These are phyloP conservation scores for Cryptococcus sp. DNA, from an alignment of 1,284 basidiomycete species.

Conservation along the genomic window DNA sequence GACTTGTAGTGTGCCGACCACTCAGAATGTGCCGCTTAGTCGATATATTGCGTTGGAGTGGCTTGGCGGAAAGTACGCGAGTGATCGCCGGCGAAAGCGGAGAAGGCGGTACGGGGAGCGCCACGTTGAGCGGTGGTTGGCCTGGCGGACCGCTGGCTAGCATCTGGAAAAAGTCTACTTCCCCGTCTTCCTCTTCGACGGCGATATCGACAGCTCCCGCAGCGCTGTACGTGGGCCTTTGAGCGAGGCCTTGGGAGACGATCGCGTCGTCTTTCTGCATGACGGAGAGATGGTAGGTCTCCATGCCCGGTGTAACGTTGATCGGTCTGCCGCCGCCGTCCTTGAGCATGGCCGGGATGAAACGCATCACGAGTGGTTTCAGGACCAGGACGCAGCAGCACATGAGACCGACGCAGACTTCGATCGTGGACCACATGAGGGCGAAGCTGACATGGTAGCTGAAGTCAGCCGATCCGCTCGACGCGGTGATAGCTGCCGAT, in stretches of 20 bases:
- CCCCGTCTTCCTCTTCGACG: constrained; percentile 23
- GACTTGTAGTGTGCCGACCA: background rate
- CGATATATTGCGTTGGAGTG: background rate
- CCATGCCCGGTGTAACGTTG: background rate
- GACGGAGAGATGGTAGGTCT: constrained; percentile 3
- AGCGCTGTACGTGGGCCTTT: background rate
- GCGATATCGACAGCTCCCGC: background rate
- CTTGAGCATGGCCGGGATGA: constrained; percentile 31
- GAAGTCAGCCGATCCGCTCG: constrained; percentile 34
- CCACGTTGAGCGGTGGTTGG: background rate
- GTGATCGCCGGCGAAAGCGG: background rate
- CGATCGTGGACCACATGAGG: constrained; percentile 51
- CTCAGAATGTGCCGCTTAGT: background rate
- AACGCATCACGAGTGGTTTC: constrained; percentile 48
- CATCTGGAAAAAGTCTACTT: constrained; percentile 44
- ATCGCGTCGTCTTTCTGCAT: background rate
- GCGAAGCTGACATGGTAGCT: constrained; percentile 45
- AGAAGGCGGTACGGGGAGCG: constrained; percentile 4
- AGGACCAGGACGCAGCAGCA: constrained; percentile 50
- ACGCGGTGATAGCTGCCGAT: constrained; percentile 6
- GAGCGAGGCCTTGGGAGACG: background rate
- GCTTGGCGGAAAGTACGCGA: background rate
- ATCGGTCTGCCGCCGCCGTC: background rate
- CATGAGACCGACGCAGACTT: constrained; percentile 48
- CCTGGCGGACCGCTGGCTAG: constrained; percentile 29